phyloP scores from a whole-genome alignment of 768 basidiomycete species.

The Dioszegia crocea region DNA sequence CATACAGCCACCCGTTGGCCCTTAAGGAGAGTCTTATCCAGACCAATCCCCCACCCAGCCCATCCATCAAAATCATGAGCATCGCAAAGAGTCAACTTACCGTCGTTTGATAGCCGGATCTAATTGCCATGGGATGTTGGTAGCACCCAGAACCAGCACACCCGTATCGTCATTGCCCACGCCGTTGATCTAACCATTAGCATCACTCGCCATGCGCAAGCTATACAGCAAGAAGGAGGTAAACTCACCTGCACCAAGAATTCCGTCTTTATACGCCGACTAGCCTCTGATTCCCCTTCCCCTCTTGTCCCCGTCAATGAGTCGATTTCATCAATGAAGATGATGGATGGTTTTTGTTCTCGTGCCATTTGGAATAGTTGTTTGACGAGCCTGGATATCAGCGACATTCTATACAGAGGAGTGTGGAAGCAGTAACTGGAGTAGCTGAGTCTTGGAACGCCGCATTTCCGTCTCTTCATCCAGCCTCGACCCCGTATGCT shows the following conservation, averaged over 20 bases:
- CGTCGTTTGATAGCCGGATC: conserved; percentile 97
- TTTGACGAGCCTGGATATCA: conserved; percentile 71
- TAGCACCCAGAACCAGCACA: conserved; percentile 91
- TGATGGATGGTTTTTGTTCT: conserved; percentile 93
- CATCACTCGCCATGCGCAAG: neutral
- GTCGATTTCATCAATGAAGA: conserved; percentile 98
- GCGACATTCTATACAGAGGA: too few species aligned
- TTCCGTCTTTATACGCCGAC: conserved; percentile 95
- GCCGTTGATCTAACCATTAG: conserved; percentile 80
- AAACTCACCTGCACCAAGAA: conserved; percentile 50
- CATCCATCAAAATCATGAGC: too few species aligned
- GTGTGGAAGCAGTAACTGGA: too few species aligned
- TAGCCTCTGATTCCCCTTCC: conserved; percentile 95
- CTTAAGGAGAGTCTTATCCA: too few species aligned
- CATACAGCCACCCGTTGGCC: too few species aligned
- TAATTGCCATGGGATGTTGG: conserved; percentile 97
- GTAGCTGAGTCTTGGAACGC: too few species aligned
- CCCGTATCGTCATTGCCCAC: conserved; percentile 97
- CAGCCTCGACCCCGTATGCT: too few species aligned
- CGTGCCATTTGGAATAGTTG: conserved; percentile 94
- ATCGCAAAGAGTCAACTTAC: conserved; percentile 49
- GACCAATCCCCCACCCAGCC: too few species aligned
- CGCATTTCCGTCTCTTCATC: too few species aligned
- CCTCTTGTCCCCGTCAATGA: conserved; percentile 90
- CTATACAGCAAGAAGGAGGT: neutral